Percentiles rank a stretch among this genome's conserved stretches.
phyloP scores from a whole-genome alignment of 139 green algal genomes.

The Asterochloris sp. region DNA sequence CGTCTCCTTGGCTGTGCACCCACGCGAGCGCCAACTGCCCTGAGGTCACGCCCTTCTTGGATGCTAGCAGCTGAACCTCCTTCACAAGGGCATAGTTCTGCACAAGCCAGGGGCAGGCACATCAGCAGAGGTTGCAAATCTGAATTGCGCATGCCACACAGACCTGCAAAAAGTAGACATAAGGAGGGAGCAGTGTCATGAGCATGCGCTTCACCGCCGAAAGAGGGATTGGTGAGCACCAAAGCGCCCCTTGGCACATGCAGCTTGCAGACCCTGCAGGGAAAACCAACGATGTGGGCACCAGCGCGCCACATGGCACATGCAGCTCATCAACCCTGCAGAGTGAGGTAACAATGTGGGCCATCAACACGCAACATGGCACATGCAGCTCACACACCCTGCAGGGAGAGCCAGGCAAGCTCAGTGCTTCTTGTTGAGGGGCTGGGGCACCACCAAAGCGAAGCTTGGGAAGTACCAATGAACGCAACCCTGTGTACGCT shows the following conservation, averaged over 20 bases:
- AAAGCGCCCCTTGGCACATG: neutral
- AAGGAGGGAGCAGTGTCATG: neutral
- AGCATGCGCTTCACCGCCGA: neutral
- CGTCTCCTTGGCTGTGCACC: constrained; percentile 39
- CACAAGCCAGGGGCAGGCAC: neutral
- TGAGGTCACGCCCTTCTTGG: constrained; percentile 50
- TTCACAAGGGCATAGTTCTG: constrained; percentile 65
- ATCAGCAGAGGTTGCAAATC: neutral
- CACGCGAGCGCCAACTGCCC: constrained; percentile 76
- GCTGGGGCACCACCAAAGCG: too few species aligned
- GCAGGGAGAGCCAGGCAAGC: too few species aligned
- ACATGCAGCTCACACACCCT: too few species aligned
- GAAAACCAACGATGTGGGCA: too few species aligned
- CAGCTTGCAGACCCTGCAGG: too few species aligned
- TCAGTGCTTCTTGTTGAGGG: too few species aligned
- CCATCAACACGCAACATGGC: too few species aligned
- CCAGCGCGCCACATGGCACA: neutral
- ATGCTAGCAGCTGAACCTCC: constrained; percentile 42
- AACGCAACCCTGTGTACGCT: too few species aligned
- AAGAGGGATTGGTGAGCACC: neutral
- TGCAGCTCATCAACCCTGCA: neutral
- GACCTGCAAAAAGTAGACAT: neutral
- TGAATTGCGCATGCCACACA: neutral
- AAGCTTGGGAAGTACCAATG: too few species aligned
- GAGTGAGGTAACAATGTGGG: too few species aligned